phyloP scores from a whole-genome alignment of 2,329 filamentous ascomycete genomes.

The Aspergillus pseudoviridinutans region DNA sequence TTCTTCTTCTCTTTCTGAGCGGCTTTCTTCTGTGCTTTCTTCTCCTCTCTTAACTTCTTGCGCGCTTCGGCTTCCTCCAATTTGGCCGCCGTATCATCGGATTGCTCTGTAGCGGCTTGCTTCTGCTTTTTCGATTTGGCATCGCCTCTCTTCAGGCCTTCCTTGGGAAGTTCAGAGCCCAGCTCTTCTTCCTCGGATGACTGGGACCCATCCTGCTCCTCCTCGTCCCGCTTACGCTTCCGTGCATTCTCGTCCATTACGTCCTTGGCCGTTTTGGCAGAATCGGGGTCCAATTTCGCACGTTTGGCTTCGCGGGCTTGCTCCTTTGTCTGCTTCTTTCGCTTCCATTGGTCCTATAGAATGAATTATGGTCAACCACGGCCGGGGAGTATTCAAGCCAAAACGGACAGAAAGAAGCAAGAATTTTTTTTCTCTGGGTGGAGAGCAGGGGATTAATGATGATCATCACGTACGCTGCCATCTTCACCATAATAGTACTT shows the following conservation, averaged over 20 bases:
- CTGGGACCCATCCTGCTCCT: slow-evolving; percentile 42
- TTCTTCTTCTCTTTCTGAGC: slow-evolving; percentile 49
- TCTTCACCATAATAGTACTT: slow-evolving; percentile 89
- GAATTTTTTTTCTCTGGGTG: neutral
- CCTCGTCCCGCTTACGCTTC: slow-evolving; percentile 74
- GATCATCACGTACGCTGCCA: slow-evolving; percentile 62
- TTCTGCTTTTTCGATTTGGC: slow-evolving; percentile 54
- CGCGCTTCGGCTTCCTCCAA: slow-evolving; percentile 32
- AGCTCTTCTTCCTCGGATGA: slow-evolving; percentile 44
- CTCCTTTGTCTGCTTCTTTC: slow-evolving; percentile 93
- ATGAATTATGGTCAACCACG: slow-evolving; percentile 14
- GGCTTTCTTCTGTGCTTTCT: slow-evolving; percentile 46
- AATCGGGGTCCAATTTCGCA: slow-evolving; percentile 87
- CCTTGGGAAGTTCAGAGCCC: slow-evolving; percentile 50
- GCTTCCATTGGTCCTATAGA: slow-evolving; percentile 81
- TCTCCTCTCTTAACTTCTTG: slow-evolving; percentile 38
- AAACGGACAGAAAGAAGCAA: slow-evolving; percentile 9
- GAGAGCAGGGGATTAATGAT: neutral
- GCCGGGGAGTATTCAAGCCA: slow-evolving; percentile 4
- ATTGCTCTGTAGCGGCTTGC: slow-evolving; percentile 33
- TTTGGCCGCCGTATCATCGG: slow-evolving; percentile 18
- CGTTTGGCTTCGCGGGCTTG: slow-evolving; percentile 76
- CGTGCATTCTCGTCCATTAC: slow-evolving; percentile 79
- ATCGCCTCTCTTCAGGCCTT: slow-evolving; percentile 55
- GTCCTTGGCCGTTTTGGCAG: slow-evolving; percentile 86